phyloP scores from a whole-genome alignment of 116 monocot species.

The Dioscorea cayenensis region DNA sequence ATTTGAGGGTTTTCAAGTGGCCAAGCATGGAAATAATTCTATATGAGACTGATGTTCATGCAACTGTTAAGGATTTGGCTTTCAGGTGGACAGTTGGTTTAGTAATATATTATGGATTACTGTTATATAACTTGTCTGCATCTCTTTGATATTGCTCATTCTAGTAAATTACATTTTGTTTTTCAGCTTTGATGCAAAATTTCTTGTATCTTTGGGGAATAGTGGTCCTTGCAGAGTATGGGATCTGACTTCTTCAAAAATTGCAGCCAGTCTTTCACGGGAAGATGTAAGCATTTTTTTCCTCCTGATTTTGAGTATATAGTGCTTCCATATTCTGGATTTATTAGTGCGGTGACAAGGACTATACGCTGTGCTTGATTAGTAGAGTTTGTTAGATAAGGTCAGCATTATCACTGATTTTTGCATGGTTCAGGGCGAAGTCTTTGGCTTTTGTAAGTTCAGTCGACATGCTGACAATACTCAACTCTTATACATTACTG shows the following conservation, averaged over 20 bases:
- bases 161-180: neutral
- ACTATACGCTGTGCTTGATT: neutral
- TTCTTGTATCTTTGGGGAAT: constrained; percentile 56
- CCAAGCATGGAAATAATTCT: constrained; percentile 70
- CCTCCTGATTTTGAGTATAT: neutral
- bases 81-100: constrained; percentile 45
- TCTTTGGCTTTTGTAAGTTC: constrained; percentile 75
- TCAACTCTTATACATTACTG: constrained; percentile 40
- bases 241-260: constrained; percentile 53
- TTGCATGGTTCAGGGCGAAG: constrained; percentile 51
- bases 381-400: too few relatives aligned
- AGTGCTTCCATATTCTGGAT: neutral
- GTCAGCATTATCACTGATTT: too few relatives aligned
- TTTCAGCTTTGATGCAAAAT: constrained; percentile 63
- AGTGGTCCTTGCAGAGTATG: constrained; percentile 70
- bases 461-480: constrained; percentile 29
- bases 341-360: neutral
- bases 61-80: constrained; percentile 66
- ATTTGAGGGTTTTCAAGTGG: constrained; percentile 86
- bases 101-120: neutral
- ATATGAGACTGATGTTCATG: constrained; percentile 43
- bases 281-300: constrained; percentile 40
- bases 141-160: constrained; percentile 1
- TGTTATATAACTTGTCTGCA: neutral
- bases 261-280: constrained; percentile 42